Base-by-base conservation (phyloP, 441 rosid genomes). In the Theobroma grandiflorum region DNA sequence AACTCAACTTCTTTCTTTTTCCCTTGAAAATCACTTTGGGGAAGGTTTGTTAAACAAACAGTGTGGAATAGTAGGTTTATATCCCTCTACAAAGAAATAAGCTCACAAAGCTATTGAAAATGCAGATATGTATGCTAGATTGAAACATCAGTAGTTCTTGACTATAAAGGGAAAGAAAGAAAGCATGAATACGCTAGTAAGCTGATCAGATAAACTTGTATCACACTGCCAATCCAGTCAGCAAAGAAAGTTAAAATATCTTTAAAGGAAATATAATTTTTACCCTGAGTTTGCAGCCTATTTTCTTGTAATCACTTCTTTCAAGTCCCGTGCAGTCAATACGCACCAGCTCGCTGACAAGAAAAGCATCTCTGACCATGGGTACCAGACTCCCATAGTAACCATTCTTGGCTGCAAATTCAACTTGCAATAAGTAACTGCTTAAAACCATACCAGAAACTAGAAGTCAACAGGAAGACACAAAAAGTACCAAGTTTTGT, bases 331-430 rank as follows among this genome's bases (percentile, higher is more conserved):
- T 85, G 85, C 98, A 92, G 87, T 96, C 98, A 77, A 95, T 91
- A 58, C 91, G 87, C 68, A 96, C 90, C 79, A 96, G 86, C 78
- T 96, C 97, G 55, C 67, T 86, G 66, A 86, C 87, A 1, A 91
- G 81, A 83, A 96, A 95, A 43, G 98, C 98, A 74, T 95, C 99
- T 87, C 98, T 91, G 78, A 92, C 95, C 99, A 93, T 90, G 63
- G 98, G 84, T 63, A 95, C 94, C 81, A 95, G 87, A 82, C 94
- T 94, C 45, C 94, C 98, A 81, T 92, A 95, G 81, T 93, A 96
- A 15, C 98, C 98, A 81, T 95, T 96, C 89, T 93, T 93, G 22
- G 96, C 97, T 96, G 95, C 87, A 89, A 53, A 79, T 68, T 74
- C 63, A 79, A 78, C 69, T 63, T 70, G 71, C 73, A 79, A 74